Base-by-base conservation (phyloP, 495 filamentous ascomycete species). In the Saxispiralis lemnorum region DNA sequence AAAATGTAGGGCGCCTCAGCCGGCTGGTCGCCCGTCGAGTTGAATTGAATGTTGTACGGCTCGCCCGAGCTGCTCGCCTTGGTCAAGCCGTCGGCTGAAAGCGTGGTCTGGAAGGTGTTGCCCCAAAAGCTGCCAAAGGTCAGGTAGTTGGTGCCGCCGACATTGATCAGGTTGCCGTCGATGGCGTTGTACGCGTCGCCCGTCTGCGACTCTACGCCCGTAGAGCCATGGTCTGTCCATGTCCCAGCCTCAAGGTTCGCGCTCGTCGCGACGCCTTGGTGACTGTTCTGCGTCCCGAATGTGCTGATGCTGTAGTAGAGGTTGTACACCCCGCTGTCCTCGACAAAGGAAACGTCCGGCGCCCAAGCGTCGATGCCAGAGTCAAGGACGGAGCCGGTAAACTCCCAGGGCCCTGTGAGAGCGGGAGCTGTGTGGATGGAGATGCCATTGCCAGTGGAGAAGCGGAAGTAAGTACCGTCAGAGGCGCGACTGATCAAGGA, bases 391-490 rank as follows among this genome's bases (percentile, higher is more conserved):
- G 63, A 56, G 9, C 79, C 78, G 14, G 60, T 50, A 43, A 67
- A 66, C 0, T 61, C 71, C 81, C 80, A 86, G 1, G 79, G 76
- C 0, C 79, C 80, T 16, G 57, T 62, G 19, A 83, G 53, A 7
- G 66, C 62, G 6, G 68, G 56, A 0, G 79, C 67, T 0, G 70
- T 74, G 44, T 71, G 66, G 21, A 77, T 70, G 32, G 65, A 59
- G 45, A 86, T 71, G 38, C 65, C 67, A 16, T 66, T 70, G 20
- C 72, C 71, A 0, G 81, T 83, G 1, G 70, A 70, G 61, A 83
- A 84, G 34, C 76, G 74, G 62, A 77, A 86, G 61, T 82, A 86
- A 2, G 61, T 75, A 14, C 78, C 76, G 56, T 83, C 79, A 2
- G 64, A 68, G 24, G 57, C 52, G 43, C 79, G 73, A 31, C 68